These are phyloP conservation scores for Eragrostis curvula DNA, from an alignment of 176 grass and related monocot genomes.

Conservation along the genomic window DNA sequence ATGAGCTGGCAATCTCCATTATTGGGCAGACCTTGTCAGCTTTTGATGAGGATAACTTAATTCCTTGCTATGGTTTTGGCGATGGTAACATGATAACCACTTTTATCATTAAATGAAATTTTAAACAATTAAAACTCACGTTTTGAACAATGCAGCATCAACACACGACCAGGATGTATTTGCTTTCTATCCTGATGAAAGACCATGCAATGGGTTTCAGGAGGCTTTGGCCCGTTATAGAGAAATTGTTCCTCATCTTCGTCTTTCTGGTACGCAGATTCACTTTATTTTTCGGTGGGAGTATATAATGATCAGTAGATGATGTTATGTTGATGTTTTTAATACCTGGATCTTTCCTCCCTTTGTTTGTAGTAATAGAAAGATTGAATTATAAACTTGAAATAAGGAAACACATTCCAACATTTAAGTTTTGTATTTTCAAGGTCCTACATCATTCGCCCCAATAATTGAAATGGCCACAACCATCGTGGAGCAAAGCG, in stretches of 20 bases:
- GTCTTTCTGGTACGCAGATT: slow-evolving; percentile 68
- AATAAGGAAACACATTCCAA: not conserved
- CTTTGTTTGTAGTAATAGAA: not conserved
- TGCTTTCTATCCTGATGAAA: slow-evolving; percentile 74
- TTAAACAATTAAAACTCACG: slow-evolving; percentile 25
- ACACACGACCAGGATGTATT: slow-evolving; percentile 95
- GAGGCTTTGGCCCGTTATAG: slow-evolving; percentile 80
- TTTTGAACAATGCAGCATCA: slow-evolving; percentile 61
- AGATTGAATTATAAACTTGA: not conserved
- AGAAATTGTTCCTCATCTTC: slow-evolving; percentile 79
- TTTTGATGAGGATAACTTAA: slow-evolving; percentile 96
- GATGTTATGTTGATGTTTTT: slow-evolving; percentile 8
- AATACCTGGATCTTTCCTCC: not conserved
- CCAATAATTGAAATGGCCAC: slow-evolving; percentile 97
- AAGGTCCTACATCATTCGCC: slow-evolving; percentile 93
- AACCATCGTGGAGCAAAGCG: slow-evolving; percentile 86
- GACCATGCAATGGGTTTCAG: slow-evolving; percentile 80
- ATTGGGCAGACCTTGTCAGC: slow-evolving; percentile 79
- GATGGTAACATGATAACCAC: slow-evolving; percentile 65
- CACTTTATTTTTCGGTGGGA: slow-evolving; percentile 27
- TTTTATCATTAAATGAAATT: slow-evolving; percentile 20
- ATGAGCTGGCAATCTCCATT: slow-evolving; percentile 87
- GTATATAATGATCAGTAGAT: slow-evolving; percentile 11
- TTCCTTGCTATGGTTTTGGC: slow-evolving; percentile 96
- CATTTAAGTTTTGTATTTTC: slow-evolving; percentile 27